Base-by-base conservation (phyloP, 805 yeast species). In the Sugiyamaella boreocaroliniensis region DNA sequence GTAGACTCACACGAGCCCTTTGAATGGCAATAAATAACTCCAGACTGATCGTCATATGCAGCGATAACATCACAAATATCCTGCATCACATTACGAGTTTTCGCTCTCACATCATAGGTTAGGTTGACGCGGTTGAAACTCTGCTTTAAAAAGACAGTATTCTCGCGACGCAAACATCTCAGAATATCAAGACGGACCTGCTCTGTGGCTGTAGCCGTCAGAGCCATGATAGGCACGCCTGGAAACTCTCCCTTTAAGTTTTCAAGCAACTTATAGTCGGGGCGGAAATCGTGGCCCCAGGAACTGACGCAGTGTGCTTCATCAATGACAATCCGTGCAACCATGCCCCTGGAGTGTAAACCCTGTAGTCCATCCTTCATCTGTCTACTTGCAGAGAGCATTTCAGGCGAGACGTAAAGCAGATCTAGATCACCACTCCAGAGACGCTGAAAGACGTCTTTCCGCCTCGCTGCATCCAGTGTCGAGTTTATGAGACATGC, bases 281-380 rank as follows among this genome's bases (percentile, higher is more conserved):
- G 97, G 49, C 99, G 76, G 68, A 93, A 93, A 68, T 93, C 99
- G 69, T 93, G 99, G 18, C 99, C 99, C 99, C 99, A 93, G 10
- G 95, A 85, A 49, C 96, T 88, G 45, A 93, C 95, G 76, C 99
- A 93, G 70, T 93, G 99, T 0, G 99, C 99, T 65, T 89, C 99
- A 70, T 93, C 99, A 45, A 93, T 89, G 10, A 93, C 96, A 40
- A 93, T 77, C 50, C 98, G 74, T 0, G 97, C 96, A 40, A 93
- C 71, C 60, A 73, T 71, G 12, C 76, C 72, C 29, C 75, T 76
- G 15, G 74, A 71, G 65, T 85, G 74, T 7, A 93, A 71, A 48
- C 69, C 73, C 10, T 74, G 68, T 50, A 93, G 81, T 0, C 84
- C 83, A 4, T 16, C 34, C 61, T 80, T 84, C 44, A 92, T 82